phyloP scores from a whole-genome alignment of 768 basidiomycete genomes.

The Chalciporus chontae region DNA sequence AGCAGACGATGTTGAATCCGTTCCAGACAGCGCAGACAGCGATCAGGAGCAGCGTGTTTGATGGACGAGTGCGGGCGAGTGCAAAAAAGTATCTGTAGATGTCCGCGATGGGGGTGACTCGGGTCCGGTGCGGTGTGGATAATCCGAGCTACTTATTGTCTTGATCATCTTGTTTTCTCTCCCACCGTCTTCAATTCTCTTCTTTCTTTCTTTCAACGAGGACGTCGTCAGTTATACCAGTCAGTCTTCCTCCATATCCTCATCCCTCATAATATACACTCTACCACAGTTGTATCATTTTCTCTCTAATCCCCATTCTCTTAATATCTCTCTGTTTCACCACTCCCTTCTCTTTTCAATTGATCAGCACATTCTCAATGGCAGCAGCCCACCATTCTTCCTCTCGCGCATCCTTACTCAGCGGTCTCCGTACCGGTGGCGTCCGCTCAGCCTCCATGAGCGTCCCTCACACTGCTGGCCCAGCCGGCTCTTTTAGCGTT shows the following conservation, averaged over 20 bases:
- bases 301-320: neutral
- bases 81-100: slow-evolving; percentile 75
- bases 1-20: slow-evolving; percentile 86
- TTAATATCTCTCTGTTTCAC: neutral
- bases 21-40: slow-evolving; percentile 89
- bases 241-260: neutral
- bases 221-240: neutral
- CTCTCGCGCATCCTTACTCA: slow-evolving; percentile 76
- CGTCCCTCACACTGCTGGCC: slow-evolving; percentile 68
- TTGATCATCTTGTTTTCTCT: neutral
- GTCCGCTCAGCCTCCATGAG: slow-evolving; percentile 67
- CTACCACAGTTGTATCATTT: neutral
- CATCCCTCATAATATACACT: neutral
- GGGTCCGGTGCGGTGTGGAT: slow-evolving; percentile 14
- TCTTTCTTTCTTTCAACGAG: slow-evolving; percentile 22
- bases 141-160: slow-evolving; percentile 3
- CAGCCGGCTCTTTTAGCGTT: slow-evolving; percentile 58
- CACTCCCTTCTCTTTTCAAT: neutral
- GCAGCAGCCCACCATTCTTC: neutral
- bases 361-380: neutral
- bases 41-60: slow-evolving; percentile 80
- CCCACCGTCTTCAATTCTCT: neutral
- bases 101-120: slow-evolving; percentile 8
- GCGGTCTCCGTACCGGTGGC: slow-evolving; percentile 86
- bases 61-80: slow-evolving; percentile 76